A percentile compares a stretch with the other conserved stretches of the same genome.
Evolutionary conservation across 345 rosid genomes (phyloP).

Genomic region (Syzygium oleosum): DNA sequence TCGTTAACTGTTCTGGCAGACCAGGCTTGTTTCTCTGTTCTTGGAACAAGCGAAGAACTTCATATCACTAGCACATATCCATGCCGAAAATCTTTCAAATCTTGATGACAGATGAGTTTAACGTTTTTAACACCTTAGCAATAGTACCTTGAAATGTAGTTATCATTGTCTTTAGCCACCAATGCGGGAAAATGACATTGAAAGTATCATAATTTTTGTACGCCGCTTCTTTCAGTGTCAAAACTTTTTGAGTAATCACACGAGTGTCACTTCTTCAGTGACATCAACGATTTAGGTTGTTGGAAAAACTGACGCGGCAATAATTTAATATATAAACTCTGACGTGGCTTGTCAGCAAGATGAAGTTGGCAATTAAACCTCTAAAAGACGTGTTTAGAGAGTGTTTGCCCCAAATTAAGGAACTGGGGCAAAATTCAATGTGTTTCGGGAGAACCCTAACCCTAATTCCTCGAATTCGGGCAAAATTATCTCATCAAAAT

Average conservation of each 20-base stretch:
- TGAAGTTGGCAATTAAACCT: neutral
- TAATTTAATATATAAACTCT: neutral
- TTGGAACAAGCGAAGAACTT: slow-evolving; percentile 58
- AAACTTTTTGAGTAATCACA: too few relatives aligned
- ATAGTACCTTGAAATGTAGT: neutral
- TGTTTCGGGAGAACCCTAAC: neutral
- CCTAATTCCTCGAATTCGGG: neutral
- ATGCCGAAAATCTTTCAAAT: slow-evolving; percentile 16
- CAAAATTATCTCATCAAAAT: neutral
- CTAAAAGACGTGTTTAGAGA: neutral
- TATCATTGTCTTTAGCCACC: neutral
- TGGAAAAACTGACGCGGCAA: fast-evolving
- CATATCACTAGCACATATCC: slow-evolving; percentile 62
- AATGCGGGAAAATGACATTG: too few relatives aligned
- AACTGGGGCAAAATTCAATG: neutral
- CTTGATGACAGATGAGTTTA: neutral
- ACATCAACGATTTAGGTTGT: neutral
- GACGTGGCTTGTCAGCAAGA: neutral
- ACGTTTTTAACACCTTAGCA: neutral
- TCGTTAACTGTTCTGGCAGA: neutral
- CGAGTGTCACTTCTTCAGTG: neutral
- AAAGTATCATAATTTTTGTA: neutral
- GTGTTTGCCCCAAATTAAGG: neutral
- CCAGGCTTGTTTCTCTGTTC: neutral
- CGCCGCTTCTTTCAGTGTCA: neutral